A percentile compares a stretch with the other conserved stretches of the same genome.
Conservation (phyloP, 2,329 filamentous ascomycete genomes). For the Zymoseptoria passerinii region DNA sequence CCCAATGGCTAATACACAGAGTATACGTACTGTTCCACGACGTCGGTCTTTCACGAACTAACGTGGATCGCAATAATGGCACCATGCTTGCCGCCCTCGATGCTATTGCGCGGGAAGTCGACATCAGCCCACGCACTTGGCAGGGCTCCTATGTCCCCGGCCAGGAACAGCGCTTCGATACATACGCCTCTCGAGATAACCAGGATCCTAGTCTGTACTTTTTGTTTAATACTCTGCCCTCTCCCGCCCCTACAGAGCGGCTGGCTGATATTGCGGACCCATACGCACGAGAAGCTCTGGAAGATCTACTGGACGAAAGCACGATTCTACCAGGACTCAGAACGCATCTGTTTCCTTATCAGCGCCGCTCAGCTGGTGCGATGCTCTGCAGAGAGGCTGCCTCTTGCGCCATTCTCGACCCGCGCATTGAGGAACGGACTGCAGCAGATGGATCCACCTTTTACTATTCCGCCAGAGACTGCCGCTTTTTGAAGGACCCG, state of each 20-base stretch:
- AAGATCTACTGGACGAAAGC: constrained; percentile 44
- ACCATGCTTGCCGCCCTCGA: constrained; percentile 41
- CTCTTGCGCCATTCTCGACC: constrained; percentile 59
- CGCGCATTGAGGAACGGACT: constrained; percentile 53
- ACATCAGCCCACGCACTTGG: constrained; percentile 52
- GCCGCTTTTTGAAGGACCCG: constrained; percentile 55
- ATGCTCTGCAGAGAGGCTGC: constrained; percentile 77
- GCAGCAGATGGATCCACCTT: constrained; percentile 57
- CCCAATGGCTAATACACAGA: constrained; percentile 13
- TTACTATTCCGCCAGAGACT: constrained; percentile 62
- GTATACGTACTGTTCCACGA: constrained; percentile 38
- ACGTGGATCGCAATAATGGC: constrained; percentile 43
- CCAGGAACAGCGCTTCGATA: constrained; percentile 28
- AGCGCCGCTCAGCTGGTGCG: constrained; percentile 66
- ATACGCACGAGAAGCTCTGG: constrained; percentile 47
- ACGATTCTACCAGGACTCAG: constrained; percentile 49
- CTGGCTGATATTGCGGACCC: constrained; percentile 39
- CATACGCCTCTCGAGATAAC: constrained; percentile 36
- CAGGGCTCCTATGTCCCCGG: constrained; percentile 32
- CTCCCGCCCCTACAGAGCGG: constrained; percentile 50
- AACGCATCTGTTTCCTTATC: constrained; percentile 66
- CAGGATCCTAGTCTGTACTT: constrained; percentile 50
- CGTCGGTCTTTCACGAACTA: constrained; percentile 38
- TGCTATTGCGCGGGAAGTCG: constrained; percentile 44
- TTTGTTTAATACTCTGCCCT: constrained; percentile 65